A percentile compares a stretch with the other conserved stretches of the same genome.
Conservation (phyloP, 2,329 filamentous ascomycete species). For the Aspergillus sp. region DNA sequence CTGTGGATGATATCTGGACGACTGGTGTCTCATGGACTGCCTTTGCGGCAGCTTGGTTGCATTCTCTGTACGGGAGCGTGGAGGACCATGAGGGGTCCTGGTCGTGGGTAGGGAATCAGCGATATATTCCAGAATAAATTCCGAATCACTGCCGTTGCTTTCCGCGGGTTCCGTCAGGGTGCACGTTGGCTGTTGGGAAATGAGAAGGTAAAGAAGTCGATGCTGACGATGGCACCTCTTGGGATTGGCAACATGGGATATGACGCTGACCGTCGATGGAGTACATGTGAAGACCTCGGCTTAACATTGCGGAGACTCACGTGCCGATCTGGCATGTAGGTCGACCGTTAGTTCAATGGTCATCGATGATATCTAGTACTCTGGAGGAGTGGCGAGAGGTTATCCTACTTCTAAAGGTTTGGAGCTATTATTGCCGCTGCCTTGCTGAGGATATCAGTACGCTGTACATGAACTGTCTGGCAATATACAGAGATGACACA, state of each 20-base stretch:
- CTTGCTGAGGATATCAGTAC: too few relatives aligned
- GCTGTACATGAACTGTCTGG: too few relatives aligned
- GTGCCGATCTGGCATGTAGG: slow-evolving; percentile 3
- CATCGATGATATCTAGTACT: too few relatives aligned
- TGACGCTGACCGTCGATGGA: slow-evolving; percentile 2
- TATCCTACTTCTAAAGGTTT: too few relatives aligned
- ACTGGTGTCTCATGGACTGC: slow-evolving; percentile 1
- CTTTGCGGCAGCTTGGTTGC: slow-evolving; percentile 9
- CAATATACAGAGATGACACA: too few relatives aligned
- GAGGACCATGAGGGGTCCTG: slow-evolving; percentile 10
- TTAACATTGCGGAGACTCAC: slow-evolving; percentile 11
- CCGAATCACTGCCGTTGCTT: too few relatives aligned
- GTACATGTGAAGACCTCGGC: slow-evolving; percentile 21
- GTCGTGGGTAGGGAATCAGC: not conserved
- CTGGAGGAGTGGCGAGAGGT: too few relatives aligned
- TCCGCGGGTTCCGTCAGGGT: too few relatives aligned
- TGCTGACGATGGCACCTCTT: too few relatives aligned
- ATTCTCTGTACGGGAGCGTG: slow-evolving; percentile 8
- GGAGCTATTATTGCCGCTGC: too few relatives aligned
- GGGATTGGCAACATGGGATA: not conserved
- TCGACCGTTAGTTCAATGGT: too few relatives aligned
- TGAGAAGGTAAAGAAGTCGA: not conserved
- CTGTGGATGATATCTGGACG: not conserved
- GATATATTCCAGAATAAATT: not conserved
- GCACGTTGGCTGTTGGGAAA: not conserved